Conservation (phyloP, 176 grass and related monocot genomes). For the Carex kokanica region DNA sequence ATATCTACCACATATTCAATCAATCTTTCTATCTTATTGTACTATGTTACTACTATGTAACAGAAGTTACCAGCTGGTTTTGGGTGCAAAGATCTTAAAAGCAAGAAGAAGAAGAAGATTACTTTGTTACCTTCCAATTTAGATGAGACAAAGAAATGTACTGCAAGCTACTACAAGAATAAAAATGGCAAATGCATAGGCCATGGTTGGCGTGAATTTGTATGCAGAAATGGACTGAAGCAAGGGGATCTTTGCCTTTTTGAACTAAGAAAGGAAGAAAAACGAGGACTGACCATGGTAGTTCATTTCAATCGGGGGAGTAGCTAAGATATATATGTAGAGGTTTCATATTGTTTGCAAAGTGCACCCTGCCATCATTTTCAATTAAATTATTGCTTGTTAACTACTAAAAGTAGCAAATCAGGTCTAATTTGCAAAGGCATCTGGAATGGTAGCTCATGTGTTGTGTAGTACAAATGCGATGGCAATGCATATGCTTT, state of each 20-base stretch:
- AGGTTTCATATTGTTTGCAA: background rate
- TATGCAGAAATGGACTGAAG: conserved; percentile 1
- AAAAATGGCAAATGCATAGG: background rate
- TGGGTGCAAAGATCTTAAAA: conserved; percentile 20
- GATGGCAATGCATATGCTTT: too few relatives aligned
- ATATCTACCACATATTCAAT: background rate
- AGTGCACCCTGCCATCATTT: background rate
- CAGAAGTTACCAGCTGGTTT: conserved; percentile 30
- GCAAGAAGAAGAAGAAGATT: background rate
- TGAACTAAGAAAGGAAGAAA: conserved; percentile 31
- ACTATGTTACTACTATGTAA: too few relatives aligned
- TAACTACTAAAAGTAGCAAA: background rate
- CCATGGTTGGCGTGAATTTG: conserved; percentile 17
- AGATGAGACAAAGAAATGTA: conserved; percentile 8
- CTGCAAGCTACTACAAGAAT: background rate
- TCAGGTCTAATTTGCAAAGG: background rate
- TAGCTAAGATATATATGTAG: background rate
- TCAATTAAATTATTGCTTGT: background rate
- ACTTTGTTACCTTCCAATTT: background rate
- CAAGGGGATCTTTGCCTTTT: conserved; percentile 36
- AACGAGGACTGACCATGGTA: background rate
- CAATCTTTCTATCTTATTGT: background rate
- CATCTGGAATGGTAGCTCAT: background rate
- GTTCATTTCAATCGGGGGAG: background rate
- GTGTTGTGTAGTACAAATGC: too few relatives aligned